Base-by-base conservation (phyloP, 2,329 filamentous ascomycete genomes). In the Aspergillus awamori region DNA sequence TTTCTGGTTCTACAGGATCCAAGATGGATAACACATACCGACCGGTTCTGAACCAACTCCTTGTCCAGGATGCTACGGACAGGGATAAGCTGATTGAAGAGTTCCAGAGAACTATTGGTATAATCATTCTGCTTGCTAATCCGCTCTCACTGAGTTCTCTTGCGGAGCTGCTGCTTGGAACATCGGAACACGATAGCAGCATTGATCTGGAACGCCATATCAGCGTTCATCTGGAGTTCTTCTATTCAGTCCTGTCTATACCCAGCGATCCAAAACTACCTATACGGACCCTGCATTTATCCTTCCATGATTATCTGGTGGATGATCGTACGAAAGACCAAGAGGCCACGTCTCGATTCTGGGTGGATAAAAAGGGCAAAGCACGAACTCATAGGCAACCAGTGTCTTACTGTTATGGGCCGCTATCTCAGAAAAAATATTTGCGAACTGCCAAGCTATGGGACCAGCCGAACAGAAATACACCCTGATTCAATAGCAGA, bases 251-350 rank as follows among this genome's bases (percentile, higher is more conserved):
- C 8, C 30, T 72, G 1, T 57, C 38, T 15, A 55, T 71, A 3
- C 67, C 68, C 0, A 24, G 56, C 3, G 38, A 64, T 11, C 22
- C 7, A 4, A 24, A 60, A 20, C 22, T 13, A n/a, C 64, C 67
- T 6, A 36, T 69, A 15, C 53, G 63, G 13, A 57, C 71, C 2
- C 56, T 70, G 24, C 69, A 73, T 58, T 60, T 67, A 53, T 75
- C 70, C 41, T 76, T 75, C 51, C 69, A 67, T 55, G 69, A 75
- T 62, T 74, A 69, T 48, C 68, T 74, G 8, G 68, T 74, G 57
- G 59, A 79, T 54, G 67, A 74, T 63, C 4, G 28, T 17, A 57
- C 54, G 13, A 57, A 47, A n/a, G 5, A 8, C 28, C 28, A 28
- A 28, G 28, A 28, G 28, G 28, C 28, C 2, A 28, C 28, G 8